These are phyloP conservation scores for Penicillium sclerotigenum DNA, from an alignment of 2,329 filamentous ascomycete genomes.

Conservation along the genomic window DNA sequence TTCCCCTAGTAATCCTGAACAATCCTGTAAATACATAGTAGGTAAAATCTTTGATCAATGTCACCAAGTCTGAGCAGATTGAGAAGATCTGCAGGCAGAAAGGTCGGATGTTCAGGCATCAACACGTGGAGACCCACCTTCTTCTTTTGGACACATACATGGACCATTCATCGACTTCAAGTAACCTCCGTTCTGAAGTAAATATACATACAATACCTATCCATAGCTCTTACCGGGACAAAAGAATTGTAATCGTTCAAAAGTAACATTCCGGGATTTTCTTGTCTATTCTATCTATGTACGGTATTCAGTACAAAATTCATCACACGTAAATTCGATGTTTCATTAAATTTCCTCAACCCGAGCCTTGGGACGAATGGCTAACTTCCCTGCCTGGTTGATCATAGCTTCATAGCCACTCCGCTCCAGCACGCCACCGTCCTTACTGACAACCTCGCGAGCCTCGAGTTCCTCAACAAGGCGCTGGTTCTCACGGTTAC, in stretches of 20 bases:
- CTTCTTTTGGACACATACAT: background rate
- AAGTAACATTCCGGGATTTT: background rate
- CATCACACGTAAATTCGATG: slow-evolving; percentile 5
- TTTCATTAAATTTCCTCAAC: slow-evolving; percentile 5
- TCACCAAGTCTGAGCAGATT: too few relatives aligned
- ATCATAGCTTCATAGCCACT: slow-evolving; percentile 45
- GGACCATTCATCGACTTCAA: background rate
- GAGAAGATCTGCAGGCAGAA: background rate
- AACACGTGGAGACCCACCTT: background rate
- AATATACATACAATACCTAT: too few relatives aligned
- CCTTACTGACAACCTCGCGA: slow-evolving; percentile 42
- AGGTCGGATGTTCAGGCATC: background rate
- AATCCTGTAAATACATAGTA: background rate
- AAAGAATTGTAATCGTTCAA: too few relatives aligned
- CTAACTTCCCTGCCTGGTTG: slow-evolving; percentile 43
- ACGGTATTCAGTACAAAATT: background rate
- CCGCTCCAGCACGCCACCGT: slow-evolving; percentile 40
- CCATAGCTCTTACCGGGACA: background rate
- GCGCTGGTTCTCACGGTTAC: slow-evolving; percentile 52
- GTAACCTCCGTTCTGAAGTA: background rate
- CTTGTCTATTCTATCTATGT: background rate
- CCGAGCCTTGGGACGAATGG: slow-evolving; percentile 37
- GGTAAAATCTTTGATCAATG: background rate
- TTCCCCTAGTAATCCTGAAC: background rate
- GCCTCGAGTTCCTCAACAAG: slow-evolving; percentile 51